phyloP scores from a whole-genome alignment of 108 stramenopile species.

The Cyclotella baltica region DNA sequence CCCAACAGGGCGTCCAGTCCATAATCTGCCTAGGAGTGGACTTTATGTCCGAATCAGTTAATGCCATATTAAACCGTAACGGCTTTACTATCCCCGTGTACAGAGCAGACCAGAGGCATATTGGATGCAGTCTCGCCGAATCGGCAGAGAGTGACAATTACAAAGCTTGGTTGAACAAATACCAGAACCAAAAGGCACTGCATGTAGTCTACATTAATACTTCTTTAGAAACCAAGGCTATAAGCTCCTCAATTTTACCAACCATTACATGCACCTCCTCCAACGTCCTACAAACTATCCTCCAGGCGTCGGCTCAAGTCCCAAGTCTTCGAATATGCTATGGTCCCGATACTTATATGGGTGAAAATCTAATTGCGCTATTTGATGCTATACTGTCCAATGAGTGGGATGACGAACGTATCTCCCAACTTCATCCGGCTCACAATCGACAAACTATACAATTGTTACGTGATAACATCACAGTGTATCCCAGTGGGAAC shows the following conservation, averaged over 20 bases:
- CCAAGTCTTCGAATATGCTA: conserved; percentile 75
- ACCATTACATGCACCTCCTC: conserved; percentile 95
- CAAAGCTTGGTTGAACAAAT: conserved; percentile 79
- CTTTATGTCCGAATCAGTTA: conserved; percentile 94
- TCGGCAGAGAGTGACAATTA: conserved; percentile 87
- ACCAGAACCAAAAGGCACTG: conserved; percentile 41
- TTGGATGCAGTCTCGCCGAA: conserved; percentile 94
- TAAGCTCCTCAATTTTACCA: conserved; percentile 78
- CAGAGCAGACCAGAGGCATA: conserved; percentile 69
- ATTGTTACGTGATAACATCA: conserved; percentile 63
- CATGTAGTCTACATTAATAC: conserved; percentile 98
- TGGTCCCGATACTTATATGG: conserved; percentile 98
- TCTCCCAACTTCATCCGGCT: conserved; percentile 72
- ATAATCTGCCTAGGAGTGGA: conserved; percentile 94
- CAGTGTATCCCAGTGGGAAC: conserved; percentile 88
- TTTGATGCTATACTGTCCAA: conserved; percentile 58
- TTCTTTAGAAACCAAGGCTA: conserved; percentile 93
- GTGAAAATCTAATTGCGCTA: conserved; percentile 85
- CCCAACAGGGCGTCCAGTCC: conserved; percentile 50
- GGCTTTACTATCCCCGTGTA: conserved; percentile 88
- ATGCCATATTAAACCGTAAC: conserved; percentile 83
- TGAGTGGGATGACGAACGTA: conserved; percentile 75
- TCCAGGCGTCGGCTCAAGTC: conserved; percentile 91
- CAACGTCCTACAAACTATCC: conserved; percentile 91
- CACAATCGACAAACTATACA: conserved; percentile 66